phyloP scores from a whole-genome alignment of 2,329 filamentous ascomycete species.

The Exophiala sideris region DNA sequence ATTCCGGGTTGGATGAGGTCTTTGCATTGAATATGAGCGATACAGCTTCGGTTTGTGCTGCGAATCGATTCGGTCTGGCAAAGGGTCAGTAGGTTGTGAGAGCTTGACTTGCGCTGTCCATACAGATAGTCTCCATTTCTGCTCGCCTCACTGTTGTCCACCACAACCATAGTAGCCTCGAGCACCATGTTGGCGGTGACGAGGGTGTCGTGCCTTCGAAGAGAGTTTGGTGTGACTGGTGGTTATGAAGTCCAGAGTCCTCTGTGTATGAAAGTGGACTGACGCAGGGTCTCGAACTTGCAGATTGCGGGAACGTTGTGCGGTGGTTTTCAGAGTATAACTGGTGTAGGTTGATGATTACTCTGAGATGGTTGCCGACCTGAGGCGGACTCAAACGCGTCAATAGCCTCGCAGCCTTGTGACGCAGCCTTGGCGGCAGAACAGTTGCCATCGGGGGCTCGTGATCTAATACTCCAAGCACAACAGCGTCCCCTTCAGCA shows the following conservation, averaged over 20 bases:
- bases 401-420: constrained; percentile 3
- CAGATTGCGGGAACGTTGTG: too few relatives aligned
- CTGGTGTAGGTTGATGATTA: neutral
- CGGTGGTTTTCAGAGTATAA: neutral
- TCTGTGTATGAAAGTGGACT: too few relatives aligned
- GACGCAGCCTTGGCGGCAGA: neutral
- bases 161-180: constrained; percentile 97
- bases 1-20: constrained; percentile 92
- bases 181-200: constrained; percentile 76
- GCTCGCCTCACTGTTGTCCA: constrained; percentile 98
- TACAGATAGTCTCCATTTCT: constrained; percentile 87
- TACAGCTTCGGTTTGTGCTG: constrained; percentile 92
- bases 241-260: neutral
- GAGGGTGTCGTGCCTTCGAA: neutral
- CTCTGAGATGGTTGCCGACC: neutral
- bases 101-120: constrained; percentile 6
- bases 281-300: too few relatives aligned
- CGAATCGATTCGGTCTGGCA: constrained; percentile 82
- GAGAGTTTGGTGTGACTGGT: neutral
- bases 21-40: constrained; percentile 95
- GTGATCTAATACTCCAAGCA: neutral
- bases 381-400: neutral
- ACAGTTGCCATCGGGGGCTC: neutral
- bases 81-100: neutral
- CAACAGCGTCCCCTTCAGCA: neutral